Conservation (phyloP, 306 rosid species). For the Cucurbita ficifolia region DNA sequence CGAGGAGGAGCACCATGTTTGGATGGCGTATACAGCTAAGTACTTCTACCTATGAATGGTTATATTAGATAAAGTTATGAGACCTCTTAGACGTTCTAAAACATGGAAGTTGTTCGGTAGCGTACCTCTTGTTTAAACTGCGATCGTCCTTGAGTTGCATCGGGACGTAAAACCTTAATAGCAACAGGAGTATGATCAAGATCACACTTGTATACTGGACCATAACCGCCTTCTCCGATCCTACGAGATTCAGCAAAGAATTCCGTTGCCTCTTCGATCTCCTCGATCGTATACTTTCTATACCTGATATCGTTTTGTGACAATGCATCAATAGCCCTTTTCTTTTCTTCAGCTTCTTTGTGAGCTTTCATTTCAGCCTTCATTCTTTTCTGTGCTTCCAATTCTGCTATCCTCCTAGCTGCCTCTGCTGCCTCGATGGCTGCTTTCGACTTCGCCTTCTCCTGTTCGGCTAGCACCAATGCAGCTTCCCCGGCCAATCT, state of each 20-base stretch:
- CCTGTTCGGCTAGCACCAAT: slow-evolving; percentile 52
- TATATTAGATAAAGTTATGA: neutral
- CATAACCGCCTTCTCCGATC: slow-evolving; percentile 97
- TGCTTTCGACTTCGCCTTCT: slow-evolving; percentile 70
- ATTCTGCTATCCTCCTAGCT: slow-evolving; percentile 61
- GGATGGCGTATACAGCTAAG: slow-evolving; percentile 88
- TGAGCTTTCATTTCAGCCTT: slow-evolving; percentile 68
- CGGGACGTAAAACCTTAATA: slow-evolving; percentile 87
- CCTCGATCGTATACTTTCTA: slow-evolving; percentile 66
- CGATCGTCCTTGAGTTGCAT: slow-evolving; percentile 84
- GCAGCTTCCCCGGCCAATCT: slow-evolving; percentile 72
- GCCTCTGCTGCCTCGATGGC: slow-evolving; percentile 95
- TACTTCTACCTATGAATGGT: slow-evolving; percentile 57
- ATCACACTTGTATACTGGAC: slow-evolving; percentile 66
- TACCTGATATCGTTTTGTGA: slow-evolving; percentile 43
- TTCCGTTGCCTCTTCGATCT: slow-evolving; percentile 70
- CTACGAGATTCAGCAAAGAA: slow-evolving; percentile 47
- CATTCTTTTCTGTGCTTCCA: slow-evolving; percentile 70
- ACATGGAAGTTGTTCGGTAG: neutral
- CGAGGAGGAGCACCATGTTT: slow-evolving; percentile 92
- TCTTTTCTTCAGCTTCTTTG: slow-evolving; percentile 60
- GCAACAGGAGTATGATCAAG: slow-evolving; percentile 83
- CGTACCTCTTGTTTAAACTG: slow-evolving; percentile 82
- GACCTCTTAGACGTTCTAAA: too few species aligned
- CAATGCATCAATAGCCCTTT: slow-evolving; percentile 36